Evolutionary conservation across 164 flowering plant genomes (phyloP).

Genomic region (Nymphaea thermarum): DNA sequence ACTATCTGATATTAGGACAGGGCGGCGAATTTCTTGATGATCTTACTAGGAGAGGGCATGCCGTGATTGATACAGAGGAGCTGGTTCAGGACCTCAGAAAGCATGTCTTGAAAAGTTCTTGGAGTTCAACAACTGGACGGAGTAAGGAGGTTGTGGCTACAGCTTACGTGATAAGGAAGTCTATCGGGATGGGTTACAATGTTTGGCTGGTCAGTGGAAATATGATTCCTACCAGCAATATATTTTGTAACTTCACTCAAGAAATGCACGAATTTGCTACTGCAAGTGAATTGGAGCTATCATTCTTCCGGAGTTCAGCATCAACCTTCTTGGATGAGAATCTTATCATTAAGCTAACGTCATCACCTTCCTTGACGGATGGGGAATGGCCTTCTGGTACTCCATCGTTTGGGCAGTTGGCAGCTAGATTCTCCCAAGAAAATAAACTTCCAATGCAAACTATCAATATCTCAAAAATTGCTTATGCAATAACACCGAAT

Average conservation of each 20-base stretch:
- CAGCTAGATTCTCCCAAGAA: conserved; percentile 24
- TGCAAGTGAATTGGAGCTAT: conserved; percentile 26
- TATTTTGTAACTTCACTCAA: conserved; percentile 15
- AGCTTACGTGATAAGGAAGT: conserved; percentile 34
- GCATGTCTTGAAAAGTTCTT: conserved; percentile 12
- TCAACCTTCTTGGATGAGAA: conserved; percentile 29
- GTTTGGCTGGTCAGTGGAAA: conserved; percentile 44
- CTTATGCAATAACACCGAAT: conserved; percentile 13
- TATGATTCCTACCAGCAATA: conserved; percentile 22
- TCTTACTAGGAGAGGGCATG: conserved; percentile 80
- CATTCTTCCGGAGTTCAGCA: conserved; percentile 37
- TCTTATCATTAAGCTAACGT: conserved; percentile 22
- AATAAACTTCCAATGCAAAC: conserved; percentile 22
- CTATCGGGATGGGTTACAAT: conserved; percentile 32
- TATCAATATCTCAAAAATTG: conserved; percentile 31
- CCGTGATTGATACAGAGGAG: conserved; percentile 42
- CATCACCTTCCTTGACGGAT: conserved; percentile 9
- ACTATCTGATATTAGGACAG: conserved; percentile 54
- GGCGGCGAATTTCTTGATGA: conserved; percentile 38
- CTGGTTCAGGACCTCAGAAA: conserved; percentile 21
- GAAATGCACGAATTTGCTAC: conserved; percentile 23
- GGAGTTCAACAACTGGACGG: conserved; percentile 16
- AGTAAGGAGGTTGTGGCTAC: conserved; percentile 35
- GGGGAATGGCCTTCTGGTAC: conserved; percentile 11
- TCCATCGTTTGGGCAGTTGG: conserved; percentile 17